Evolutionary conservation across 2,329 filamentous ascomycete species (phyloP).

Genomic region (Fusarium globosum): DNA sequence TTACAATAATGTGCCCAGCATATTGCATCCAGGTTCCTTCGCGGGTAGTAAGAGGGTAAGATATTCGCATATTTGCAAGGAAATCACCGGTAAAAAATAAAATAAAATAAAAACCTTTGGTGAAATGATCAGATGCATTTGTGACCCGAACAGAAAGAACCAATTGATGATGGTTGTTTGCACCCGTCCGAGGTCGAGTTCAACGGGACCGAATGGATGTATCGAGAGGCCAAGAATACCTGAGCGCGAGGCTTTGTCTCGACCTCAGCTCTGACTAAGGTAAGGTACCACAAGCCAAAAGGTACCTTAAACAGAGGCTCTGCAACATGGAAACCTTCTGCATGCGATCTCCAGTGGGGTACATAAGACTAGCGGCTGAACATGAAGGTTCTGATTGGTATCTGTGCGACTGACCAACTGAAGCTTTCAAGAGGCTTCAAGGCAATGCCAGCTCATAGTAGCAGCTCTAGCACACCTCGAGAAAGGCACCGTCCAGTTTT

Average conservation of each 20-base stretch:
- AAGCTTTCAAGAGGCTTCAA: slow-evolving; percentile 32
- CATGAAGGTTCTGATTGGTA: slow-evolving; percentile 21
- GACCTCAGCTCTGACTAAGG: slow-evolving; percentile 31
- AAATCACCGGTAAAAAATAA: background rate
- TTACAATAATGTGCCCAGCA: background rate
- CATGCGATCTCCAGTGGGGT: slow-evolving; percentile 36
- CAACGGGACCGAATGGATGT: background rate
- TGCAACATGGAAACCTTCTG: slow-evolving; percentile 17
- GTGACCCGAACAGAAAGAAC: background rate
- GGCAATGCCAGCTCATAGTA: slow-evolving; percentile 42
- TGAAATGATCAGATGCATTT: background rate
- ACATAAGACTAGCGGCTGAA: slow-evolving; percentile 13
- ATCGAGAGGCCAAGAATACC: slow-evolving; percentile 24
- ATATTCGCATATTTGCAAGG: background rate
- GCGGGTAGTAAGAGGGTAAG: background rate
- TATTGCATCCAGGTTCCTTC: background rate
- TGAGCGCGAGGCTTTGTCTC: background rate
- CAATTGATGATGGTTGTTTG: slow-evolving; percentile 3
- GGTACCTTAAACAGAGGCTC: slow-evolving; percentile 38
- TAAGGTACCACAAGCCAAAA: slow-evolving; percentile 35
- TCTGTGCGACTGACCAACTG: slow-evolving; percentile 9
- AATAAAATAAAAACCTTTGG: no score
- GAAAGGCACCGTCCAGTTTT: slow-evolving; percentile 4
- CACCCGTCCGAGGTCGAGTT: background rate
- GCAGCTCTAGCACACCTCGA: slow-evolving; percentile 34